Evolutionary conservation across 805 yeast genomes (phyloP), one percentile per base, ranked within the genome.

Genomic region (Teunomyces cretensis): DNA sequence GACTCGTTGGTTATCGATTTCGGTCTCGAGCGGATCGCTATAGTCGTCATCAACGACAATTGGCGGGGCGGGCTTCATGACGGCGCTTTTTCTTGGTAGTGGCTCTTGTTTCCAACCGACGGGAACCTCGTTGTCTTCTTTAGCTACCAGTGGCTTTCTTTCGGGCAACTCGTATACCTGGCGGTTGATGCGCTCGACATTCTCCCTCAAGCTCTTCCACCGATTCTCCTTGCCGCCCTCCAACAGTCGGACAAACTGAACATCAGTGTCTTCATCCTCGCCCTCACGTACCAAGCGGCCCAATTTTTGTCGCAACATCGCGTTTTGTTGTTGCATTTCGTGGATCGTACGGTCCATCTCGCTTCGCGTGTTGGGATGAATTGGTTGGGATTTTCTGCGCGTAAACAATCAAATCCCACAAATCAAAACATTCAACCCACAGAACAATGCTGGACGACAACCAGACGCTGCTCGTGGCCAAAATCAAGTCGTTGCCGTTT

Each of bases 401-500:
- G 37, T 33, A 31, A 24, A 17, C 41, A 36, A 38, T 22, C 9
- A 19, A 30, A n/a, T 26, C n/a, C 33, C 12, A 26, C 28, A 26
- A 19, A 9, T 8, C 28, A 22, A 22, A 17, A 24, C 26, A 19
- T 14, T 11, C 38, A 19, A 9, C 26, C 11, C 26, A 16, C 15
- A 14, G 19, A 8, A 24, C n/a, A 17, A 24, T 4, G 27, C 28
- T 6, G 28, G 28, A 35, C 14, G 27, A 35, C 14, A 6, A 17
- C 26, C 27, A 35, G 9, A 13, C 58, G 44, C 62, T 66, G 41
- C 47, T 68, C n/a, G 41, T 57, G 27, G 56, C 64, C 30, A 61
- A 59, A 43, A 55, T 71, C 41, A 59, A 56, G 46, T 39, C 50
- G 13, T 37, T 47, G 26, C 77, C 77, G 4, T 62, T 68, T 32